Evolutionary conservation across 106 monocot genomes (phyloP).

Genomic region (Dendrobium officinale): DNA sequence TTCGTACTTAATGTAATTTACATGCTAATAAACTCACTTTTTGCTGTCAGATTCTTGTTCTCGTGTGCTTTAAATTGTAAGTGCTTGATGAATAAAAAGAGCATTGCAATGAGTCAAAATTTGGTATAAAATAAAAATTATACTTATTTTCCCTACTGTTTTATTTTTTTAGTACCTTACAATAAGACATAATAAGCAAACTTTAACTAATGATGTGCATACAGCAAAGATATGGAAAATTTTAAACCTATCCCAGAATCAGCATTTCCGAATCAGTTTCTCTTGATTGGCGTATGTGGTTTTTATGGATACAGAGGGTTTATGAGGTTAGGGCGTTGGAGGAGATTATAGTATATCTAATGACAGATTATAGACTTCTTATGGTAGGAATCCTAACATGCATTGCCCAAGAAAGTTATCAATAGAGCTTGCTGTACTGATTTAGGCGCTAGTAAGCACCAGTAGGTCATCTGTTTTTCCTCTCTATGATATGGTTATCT

Average conservation of each 20-base stretch:
- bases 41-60: not conserved
- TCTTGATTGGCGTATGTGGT: not conserved
- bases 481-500: too few relatives aligned
- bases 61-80: not conserved
- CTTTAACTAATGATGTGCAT: not conserved
- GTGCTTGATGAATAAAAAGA: not conserved
- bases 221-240: not conserved
- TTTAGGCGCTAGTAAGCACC: not conserved
- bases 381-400: not conserved
- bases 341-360: not conserved
- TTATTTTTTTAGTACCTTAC: not conserved
- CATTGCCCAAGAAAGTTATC: not conserved
- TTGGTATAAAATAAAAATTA: not conserved
- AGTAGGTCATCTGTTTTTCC: not conserved
- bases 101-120: not conserved
- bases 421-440: not conserved
- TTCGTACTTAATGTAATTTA: not conserved
- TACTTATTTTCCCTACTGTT: not conserved
- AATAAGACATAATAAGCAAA: not conserved
- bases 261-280: not conserved
- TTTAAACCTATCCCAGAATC: not conserved
- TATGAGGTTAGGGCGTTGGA: not conserved
- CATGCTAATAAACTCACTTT: not conserved
- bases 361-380: not conserved
- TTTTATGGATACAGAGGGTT: not conserved